These are phyloP conservation scores for Erysimum cheiri DNA, from an alignment of 441 rosid genomes.

Conservation along the genomic window DNA sequence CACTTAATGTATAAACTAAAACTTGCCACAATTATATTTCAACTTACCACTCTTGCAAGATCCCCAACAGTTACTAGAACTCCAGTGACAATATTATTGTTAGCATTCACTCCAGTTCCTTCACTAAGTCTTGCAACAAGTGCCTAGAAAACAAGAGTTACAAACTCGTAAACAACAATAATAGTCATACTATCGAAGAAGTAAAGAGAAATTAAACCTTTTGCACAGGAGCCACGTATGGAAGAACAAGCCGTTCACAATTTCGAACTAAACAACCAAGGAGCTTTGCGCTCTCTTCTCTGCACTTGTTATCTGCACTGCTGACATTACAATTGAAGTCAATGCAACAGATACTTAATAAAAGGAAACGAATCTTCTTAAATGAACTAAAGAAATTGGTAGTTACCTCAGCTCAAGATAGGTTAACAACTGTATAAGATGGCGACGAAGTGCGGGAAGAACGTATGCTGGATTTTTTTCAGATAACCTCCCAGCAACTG, in stretches of 20 bases:
- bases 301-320: constrained; percentile 99
- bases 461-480: constrained; percentile 99
- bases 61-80: constrained; percentile 99
- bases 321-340: constrained; percentile 59
- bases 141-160: constrained; percentile 67
- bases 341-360: constrained; percentile 39
- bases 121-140: constrained; percentile 96
- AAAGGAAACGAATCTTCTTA: constrained; percentile 22
- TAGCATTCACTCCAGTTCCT: constrained; percentile 89
- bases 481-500: constrained; percentile 98
- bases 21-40: constrained; percentile 27
- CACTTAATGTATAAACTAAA: constrained; percentile 33
- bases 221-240: constrained; percentile 96
- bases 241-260: constrained; percentile 94
- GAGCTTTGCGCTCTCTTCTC: constrained; percentile 99
- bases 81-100: constrained; percentile 91
- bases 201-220: constrained; percentile 66
- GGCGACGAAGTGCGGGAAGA: constrained; percentile 99
- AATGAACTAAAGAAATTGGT: constrained; percentile 19
- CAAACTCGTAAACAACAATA: constrained; percentile 31
- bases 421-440: constrained; percentile 95
- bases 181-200: constrained; percentile 35
- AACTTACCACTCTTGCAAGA: constrained; percentile 99
- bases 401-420: constrained; percentile 96
- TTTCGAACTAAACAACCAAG: constrained; percentile 98